Conservation (phyloP, 179 eudicot genomes). For the Beta macrorhiza region DNA sequence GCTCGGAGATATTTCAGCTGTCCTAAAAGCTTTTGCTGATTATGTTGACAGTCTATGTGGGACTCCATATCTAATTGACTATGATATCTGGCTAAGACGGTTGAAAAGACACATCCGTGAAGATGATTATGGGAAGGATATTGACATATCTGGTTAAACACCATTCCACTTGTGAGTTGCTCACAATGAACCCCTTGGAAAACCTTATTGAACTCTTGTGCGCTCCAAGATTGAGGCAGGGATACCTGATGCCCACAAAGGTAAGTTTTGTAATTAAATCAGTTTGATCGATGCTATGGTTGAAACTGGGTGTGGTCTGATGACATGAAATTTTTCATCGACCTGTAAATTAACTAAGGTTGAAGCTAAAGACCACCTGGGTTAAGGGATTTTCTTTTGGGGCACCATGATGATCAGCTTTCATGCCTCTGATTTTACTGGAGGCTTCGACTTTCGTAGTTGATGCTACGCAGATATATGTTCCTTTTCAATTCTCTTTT, state of each 20-base stretch:
- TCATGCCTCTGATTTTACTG: not conserved
- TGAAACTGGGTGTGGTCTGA: not conserved
- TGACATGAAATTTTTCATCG: not conserved
- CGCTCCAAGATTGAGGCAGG: conserved; percentile 1
- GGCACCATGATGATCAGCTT: conserved; percentile 1
- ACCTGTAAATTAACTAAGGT: not conserved
- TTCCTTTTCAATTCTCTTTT: conserved; percentile 11
- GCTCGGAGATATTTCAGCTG: conserved; percentile 83
- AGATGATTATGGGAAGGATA: conserved; percentile 71
- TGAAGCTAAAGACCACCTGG: not conserved
- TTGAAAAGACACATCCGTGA: conserved; percentile 60
- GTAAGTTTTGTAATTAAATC: conserved; percentile 3
- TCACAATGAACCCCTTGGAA: not conserved
- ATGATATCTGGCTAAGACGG: conserved; percentile 74
- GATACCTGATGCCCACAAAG: not conserved
- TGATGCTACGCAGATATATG: conserved; percentile 3
- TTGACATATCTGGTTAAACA: conserved; percentile 43
- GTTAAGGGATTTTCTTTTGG: not conserved
- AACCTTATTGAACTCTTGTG: not conserved
- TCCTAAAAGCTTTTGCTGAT: conserved; percentile 85
- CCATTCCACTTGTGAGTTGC: not conserved
- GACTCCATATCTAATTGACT: conserved; percentile 78
- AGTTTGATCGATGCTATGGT: not conserved
- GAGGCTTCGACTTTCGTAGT: conserved; percentile 17
- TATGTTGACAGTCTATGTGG: conserved; percentile 89